phyloP scores from a whole-genome alignment of 106 monocot genomes.

The Ottelia alismoides region DNA sequence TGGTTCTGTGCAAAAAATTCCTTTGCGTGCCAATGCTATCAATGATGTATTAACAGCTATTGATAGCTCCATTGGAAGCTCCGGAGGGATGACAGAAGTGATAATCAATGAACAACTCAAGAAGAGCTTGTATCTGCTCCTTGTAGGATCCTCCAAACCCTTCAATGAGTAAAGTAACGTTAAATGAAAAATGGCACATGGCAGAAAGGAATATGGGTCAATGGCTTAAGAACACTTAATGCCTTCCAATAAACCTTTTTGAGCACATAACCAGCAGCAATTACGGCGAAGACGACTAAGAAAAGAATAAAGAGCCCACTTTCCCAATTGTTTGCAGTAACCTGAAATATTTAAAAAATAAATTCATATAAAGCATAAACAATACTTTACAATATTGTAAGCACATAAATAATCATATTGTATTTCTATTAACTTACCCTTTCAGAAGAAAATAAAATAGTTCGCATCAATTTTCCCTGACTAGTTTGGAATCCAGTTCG shows the following conservation, averaged over 20 bases:
- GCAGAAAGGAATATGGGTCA: too few relatives aligned
- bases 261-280: conserved; percentile 99
- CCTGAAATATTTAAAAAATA: conserved; percentile 40
- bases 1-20: conserved; percentile 98
- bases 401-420: neutral
- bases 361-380: neutral
- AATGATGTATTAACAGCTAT: conserved; percentile 99
- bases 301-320: conserved; percentile 97
- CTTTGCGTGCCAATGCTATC: conserved; percentile 92
- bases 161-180: conserved; percentile 14
- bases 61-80: conserved; percentile 96
- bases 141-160: conserved; percentile 97
- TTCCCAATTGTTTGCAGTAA: conserved; percentile 97
- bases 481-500: conserved; percentile 96
- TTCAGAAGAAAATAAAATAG: conserved; percentile 97
- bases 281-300: conserved; percentile 90
- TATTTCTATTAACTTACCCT: conserved; percentile 44
- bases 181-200: neutral
- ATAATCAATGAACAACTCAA: conserved; percentile 97
- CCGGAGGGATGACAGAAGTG: conserved; percentile 98
- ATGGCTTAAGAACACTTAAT: too few relatives aligned
- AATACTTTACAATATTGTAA: neutral
- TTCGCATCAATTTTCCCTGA: conserved; percentile 97
- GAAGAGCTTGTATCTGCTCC: conserved; percentile 97
- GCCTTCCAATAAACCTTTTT: conserved; percentile 74